A percentile compares a stretch with the other conserved stretches of the same genome.
Evolutionary conservation across 129 eudicot species (phyloP).

Genomic region (Arctium lappa): DNA sequence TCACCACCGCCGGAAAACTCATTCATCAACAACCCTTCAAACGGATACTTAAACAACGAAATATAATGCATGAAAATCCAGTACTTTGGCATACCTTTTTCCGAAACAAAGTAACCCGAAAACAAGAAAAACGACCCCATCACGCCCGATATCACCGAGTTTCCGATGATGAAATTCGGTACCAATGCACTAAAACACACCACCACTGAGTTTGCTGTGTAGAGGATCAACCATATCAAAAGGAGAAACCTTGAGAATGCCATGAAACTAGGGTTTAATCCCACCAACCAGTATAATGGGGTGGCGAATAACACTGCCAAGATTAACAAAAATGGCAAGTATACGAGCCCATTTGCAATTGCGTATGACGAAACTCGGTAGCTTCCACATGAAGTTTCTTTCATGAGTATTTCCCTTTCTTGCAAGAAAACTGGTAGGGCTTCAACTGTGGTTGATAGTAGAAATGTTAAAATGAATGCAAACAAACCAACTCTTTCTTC

Average conservation of each 20-base stretch:
- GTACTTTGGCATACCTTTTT: slow-evolving; percentile 70
- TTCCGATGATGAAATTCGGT: slow-evolving; percentile 91
- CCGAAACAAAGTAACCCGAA: slow-evolving; percentile 92
- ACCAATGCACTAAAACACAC: slow-evolving; percentile 92
- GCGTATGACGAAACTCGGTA: slow-evolving; percentile 89
- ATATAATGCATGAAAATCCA: slow-evolving; percentile 94
- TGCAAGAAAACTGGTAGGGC: slow-evolving; percentile 91
- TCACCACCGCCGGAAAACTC: slow-evolving; percentile 63
- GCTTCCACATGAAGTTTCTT: slow-evolving; percentile 88
- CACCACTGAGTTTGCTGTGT: slow-evolving; percentile 96
- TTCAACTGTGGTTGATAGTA: slow-evolving; percentile 81
- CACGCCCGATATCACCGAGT: slow-evolving; percentile 77
- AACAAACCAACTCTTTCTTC: slow-evolving; percentile 81
- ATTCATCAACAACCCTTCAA: slow-evolving; percentile 88
- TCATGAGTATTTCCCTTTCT: slow-evolving; percentile 89
- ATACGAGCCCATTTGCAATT: slow-evolving; percentile 84
- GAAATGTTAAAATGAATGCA: slow-evolving; percentile 81
- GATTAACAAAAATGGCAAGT: slow-evolving; percentile 77
- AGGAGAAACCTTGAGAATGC: slow-evolving; percentile 66
- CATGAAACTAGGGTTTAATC: slow-evolving; percentile 50
- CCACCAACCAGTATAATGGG: slow-evolving; percentile 89
- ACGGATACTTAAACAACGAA: slow-evolving; percentile 92
- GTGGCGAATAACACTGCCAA: slow-evolving; percentile 62
- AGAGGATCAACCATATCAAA: slow-evolving; percentile 81
- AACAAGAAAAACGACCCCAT: slow-evolving; percentile 95